Evolutionary conservation across 257 asterid genomes (phyloP), one percentile per base, ranked within the genome.

Genomic region (Solanum lycopersicoides): DNA sequence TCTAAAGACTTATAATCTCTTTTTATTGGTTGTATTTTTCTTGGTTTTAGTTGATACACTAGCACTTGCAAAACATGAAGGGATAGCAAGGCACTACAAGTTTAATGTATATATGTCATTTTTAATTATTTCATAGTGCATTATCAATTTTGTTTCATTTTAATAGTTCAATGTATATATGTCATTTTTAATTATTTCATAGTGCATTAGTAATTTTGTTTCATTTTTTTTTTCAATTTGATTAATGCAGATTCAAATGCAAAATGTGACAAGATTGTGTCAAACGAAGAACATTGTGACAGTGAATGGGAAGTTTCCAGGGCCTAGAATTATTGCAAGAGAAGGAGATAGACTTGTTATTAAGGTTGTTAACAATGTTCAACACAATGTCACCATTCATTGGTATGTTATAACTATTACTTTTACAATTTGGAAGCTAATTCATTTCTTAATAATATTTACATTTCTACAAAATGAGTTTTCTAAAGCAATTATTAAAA

Each of bases 261-360:
- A 92, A 82, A 93, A 68, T 10, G 92, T 91, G 85, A 93, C 92
- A 16, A 91, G 94, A 42, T 87, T 94, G 69, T 94, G 97, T 88
- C 92, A 91, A 84, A 88, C 92, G 20, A 94, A 92, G 91, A 94
- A 88, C 82, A 93, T 94, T 47, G 94, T 92, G 47, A 92, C 97
- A 0, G 97, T 94, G 3, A 94, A 93, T 39, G 96, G 96, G 47
- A 92, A 91, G 71, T 89, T 93, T 89, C 97, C 95, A 23, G 97
- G 96, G 83, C 96, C 97, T 35, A 87, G 92, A 45, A 90, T 94
- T 86, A 89, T 90, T 14, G 96, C 95, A 65, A 91, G 95, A 84
- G 96, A 94, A 91, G 97, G 97, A 44, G 97, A 94, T 86, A 89
- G 91, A 35, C 90, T 94, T 79, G 21, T 91, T 18, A 87, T 94